Base-by-base conservation (phyloP, 768 basidiomycete species). In the Collybiopsis confluens region DNA sequence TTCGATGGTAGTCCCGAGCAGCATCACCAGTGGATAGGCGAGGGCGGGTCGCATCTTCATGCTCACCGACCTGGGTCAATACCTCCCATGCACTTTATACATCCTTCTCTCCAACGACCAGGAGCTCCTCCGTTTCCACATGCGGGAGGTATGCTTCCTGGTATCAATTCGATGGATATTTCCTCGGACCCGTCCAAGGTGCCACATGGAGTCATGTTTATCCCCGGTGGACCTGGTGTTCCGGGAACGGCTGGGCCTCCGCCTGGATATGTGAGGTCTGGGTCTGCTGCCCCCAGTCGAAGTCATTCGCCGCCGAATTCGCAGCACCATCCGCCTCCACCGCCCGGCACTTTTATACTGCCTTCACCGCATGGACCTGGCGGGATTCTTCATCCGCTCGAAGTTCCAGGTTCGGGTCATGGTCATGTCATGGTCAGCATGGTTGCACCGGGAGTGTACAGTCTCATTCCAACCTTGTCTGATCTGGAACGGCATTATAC, bases 401-500 rank as follows among this genome's bases (percentile, higher is more conserved):
- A 40, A 8, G 52, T 41, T 11, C 28, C 52, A 35, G 38, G 30
- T 23, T 53, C 37, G 6, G 40, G 37, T 4, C 8, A 18, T 16
- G 50, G 35, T 21, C 28, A 15, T 16, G 43, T 42, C 2, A 41
- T 53, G 42, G 52, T 53, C 55, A 64, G 68, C 61, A 54, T 60
- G 3, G 55, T 56, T 15, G 69, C 72, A 51, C 73, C 65, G 38
- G 66, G 69, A 71, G 44, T 65, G 74, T 13, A 65, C 9, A 20
- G 23, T 35, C 13, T 36, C 20, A 43, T 53, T 30, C 74, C 75
- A 45, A 82, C 80, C 15, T 61, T 78, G 47, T 62, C 62, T 6
- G 91, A 92, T 58, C 69, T 92, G 58, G 86, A 86, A 67, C 72
- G 81, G 52, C 90, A 92, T 65, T 90, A 88, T 61, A 60, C 69